These are phyloP conservation scores for Kurtzmaniella natalensis DNA, from an alignment of 1,139 yeast species.

Conservation along the genomic window DNA sequence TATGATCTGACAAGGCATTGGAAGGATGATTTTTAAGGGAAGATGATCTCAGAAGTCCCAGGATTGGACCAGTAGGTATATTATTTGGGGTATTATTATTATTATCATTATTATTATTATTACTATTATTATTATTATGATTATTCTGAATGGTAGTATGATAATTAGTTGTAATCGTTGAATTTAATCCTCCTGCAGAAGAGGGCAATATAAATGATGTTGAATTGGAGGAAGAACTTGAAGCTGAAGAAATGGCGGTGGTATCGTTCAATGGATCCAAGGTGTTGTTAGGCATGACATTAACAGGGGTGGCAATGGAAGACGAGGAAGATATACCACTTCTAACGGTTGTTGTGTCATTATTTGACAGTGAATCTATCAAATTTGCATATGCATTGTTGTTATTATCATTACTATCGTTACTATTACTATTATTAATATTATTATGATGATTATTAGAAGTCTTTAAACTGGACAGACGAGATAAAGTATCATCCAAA, in stretches of 20 bases:
- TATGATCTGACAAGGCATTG: not conserved
- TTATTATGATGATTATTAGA: no score
- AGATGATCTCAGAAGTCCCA: conserved; percentile 1
- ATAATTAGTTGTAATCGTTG: not conserved
- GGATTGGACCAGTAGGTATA: not conserved
- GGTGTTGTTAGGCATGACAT: no score
- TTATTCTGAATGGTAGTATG: not conserved
- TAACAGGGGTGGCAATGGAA: conserved; percentile 8
- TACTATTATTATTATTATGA: no score
- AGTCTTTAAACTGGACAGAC: conserved; percentile 11
- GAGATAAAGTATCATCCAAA: conserved; percentile 3
- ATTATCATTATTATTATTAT: no score
- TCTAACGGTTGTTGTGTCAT: no score
- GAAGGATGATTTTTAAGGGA: not conserved
- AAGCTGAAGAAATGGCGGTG: conserved; percentile 8
- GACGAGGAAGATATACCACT: conserved; percentile 1
- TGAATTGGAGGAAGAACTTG: not conserved
- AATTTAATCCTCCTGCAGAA: conserved; percentile 4
- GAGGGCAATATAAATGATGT: no score
- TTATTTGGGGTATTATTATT: no score
- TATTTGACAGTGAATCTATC: no score
- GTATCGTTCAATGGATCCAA: conserved; percentile 12
- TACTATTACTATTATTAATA: no score
- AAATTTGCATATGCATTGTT: no score
- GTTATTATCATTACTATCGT: not conserved